These are phyloP conservation scores for Pulveroboletus sp. DNA, from an alignment of 1,284 basidiomycete genomes.

Conservation along the genomic window DNA sequence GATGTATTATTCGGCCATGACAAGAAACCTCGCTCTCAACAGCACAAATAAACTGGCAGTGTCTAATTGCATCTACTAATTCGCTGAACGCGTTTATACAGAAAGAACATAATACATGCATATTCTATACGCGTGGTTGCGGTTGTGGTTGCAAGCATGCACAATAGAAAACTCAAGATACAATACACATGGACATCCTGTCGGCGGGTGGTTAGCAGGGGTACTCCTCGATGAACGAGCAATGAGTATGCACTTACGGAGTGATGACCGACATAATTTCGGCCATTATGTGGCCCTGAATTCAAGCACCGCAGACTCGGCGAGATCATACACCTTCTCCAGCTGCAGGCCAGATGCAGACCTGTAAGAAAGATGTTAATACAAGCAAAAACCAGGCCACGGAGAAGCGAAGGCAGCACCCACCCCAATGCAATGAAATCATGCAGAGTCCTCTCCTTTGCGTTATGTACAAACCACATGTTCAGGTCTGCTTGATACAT, in stretches of 20 bases:
- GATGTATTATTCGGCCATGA: background rate
- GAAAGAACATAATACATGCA: no score
- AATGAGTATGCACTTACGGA: background rate
- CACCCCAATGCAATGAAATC: slow-evolving; percentile 23
- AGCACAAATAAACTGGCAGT: no score
- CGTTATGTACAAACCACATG: slow-evolving; percentile 30
- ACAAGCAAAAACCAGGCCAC: background rate
- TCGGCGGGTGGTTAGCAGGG: no score
- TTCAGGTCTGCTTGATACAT: slow-evolving; percentile 28
- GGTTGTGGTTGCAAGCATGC: background rate
- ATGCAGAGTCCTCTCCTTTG: slow-evolving; percentile 24
- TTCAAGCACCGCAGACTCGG: slow-evolving; percentile 17
- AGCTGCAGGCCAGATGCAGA: slow-evolving; percentile 8
- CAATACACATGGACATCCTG: no score
- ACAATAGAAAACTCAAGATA: background rate
- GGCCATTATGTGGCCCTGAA: slow-evolving; percentile 12
- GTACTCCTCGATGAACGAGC: background rate
- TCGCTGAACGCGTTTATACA: no score
- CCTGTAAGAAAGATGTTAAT: slow-evolving; percentile 6
- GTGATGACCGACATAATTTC: background rate
- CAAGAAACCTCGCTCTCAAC: no score
- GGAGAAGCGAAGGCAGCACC: background rate
- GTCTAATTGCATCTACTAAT: no score
- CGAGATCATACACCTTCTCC: no score
- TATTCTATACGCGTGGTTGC: background rate